These are phyloP conservation scores for Apiotrichum gracile DNA, from an alignment of 1,284 basidiomycete genomes.

Conservation along the genomic window DNA sequence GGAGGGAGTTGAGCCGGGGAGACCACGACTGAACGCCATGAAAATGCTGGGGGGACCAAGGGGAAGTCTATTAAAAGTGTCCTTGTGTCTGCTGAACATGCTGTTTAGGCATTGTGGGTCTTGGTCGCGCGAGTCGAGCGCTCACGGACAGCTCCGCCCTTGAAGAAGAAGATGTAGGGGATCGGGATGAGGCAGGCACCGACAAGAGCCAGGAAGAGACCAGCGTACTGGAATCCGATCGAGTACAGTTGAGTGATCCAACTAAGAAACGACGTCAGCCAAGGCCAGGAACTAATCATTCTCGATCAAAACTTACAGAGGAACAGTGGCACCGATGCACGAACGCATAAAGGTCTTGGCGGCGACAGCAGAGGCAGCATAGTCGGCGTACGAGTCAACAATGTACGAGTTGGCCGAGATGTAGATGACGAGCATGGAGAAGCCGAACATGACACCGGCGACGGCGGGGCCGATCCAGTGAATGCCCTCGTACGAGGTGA, in stretches of 20 bases:
- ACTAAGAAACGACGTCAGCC: too few species aligned
- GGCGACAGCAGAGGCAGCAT: constrained; percentile 47
- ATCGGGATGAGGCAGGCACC: constrained; percentile 27
- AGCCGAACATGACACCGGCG: constrained; percentile 32
- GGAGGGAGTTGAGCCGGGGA: too few species aligned
- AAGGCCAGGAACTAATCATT: too few species aligned
- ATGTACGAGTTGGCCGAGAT: constrained; percentile 42
- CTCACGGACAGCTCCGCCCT: constrained; percentile 27
- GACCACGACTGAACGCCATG: too few species aligned
- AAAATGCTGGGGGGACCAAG: too few species aligned
- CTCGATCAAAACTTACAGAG: too few species aligned
- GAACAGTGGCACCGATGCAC: constrained; percentile 45
- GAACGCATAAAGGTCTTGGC: constrained; percentile 52
- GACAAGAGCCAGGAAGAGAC: constrained; percentile 33
- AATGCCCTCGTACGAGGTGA: constrained; percentile 31
- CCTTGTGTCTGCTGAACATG: too few species aligned
- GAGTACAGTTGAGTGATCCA: constrained; percentile 21
- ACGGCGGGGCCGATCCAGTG: constrained; percentile 37
- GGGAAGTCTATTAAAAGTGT: too few species aligned
- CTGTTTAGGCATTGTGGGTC: too few species aligned
- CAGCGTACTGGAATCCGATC: constrained; percentile 34
- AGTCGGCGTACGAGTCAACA: constrained; percentile 32
- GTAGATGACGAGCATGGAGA: constrained; percentile 39
- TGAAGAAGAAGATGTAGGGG: constrained; percentile 40
- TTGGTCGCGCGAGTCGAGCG: constrained; percentile 21